These are phyloP conservation scores for Porogramme epimiltina DNA, from an alignment of 1,284 basidiomycete species.

Conservation along the genomic window DNA sequence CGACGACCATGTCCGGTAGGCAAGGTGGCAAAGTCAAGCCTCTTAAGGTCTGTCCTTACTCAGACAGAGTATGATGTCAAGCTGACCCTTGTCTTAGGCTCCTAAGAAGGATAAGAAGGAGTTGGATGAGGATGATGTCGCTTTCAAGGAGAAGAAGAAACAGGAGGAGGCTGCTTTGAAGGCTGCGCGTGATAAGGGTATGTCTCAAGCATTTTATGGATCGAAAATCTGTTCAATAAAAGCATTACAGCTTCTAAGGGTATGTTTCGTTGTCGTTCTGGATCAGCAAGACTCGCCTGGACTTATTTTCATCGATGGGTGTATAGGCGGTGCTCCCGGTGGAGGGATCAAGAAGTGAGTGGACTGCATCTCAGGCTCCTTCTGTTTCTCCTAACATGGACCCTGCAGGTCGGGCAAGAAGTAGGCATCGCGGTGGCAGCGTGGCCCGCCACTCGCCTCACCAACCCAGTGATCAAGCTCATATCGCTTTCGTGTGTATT, in stretches of 20 bases:
- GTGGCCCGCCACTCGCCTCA: too few species aligned
- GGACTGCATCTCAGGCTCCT: background rate
- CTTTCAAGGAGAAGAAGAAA: slow-evolving; percentile 76
- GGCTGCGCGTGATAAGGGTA: slow-evolving; percentile 69
- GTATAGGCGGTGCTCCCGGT: slow-evolving; percentile 64
- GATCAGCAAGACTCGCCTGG: background rate
- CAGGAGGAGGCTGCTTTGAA: slow-evolving; percentile 70
- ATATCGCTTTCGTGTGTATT: too few species aligned
- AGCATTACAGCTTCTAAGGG: slow-evolving; percentile 69
- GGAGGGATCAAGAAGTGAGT: slow-evolving; percentile 83
- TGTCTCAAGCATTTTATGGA: too few species aligned
- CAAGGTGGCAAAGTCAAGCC: slow-evolving; percentile 85
- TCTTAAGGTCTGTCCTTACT: slow-evolving; percentile 48
- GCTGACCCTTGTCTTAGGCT: slow-evolving; percentile 44
- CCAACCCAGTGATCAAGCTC: too few species aligned
- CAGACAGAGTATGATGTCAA: background rate
- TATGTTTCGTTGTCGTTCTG: slow-evolving; percentile 34
- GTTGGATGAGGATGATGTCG: slow-evolving; percentile 66
- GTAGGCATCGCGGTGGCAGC: too few species aligned
- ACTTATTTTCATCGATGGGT: slow-evolving; percentile 4
- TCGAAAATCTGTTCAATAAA: slow-evolving; percentile 3
- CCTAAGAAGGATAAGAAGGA: slow-evolving; percentile 80
- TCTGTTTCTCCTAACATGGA: background rate
- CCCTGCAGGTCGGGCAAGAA: slow-evolving; percentile 43
- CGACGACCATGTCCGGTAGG: slow-evolving; percentile 59